Base-by-base conservation (phyloP, 345 rosid species). In the Hibiscus trionum region DNA sequence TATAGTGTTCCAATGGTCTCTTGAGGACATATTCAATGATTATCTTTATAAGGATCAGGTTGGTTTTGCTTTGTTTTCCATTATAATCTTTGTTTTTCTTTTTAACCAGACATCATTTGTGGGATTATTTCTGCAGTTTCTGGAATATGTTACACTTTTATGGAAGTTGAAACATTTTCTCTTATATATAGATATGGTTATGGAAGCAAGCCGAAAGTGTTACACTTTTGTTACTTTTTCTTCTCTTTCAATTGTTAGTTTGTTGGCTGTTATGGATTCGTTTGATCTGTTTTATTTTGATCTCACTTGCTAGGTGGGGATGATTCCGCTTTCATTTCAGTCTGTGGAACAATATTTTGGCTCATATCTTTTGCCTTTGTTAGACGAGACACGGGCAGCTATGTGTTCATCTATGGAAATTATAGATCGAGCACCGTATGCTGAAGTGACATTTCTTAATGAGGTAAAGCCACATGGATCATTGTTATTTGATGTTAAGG, bases 311-410 rank as follows among this genome's bases (percentile, higher is more conserved):
- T 29, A 83, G 89, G 84, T 84, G 70, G 66, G 69, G 2, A 76
- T 42, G 65, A 84, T 86, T 56, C 83, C 87, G 1, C 61, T 27
- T 11, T 3, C 69, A n/a, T 86, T 86, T 76, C 33, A 50, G 29
- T 82, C 85, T 0, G 72, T 53, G 21, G 12, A 8, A 12, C 70
- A 67, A 5, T 86, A 84, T 78, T 66, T 82, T 1, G 12, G 50
- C 14, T 76, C 86, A 0, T 86, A 56, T 69, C 21, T 72, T 10
- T 31, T 35, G 42, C 86, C 91, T 14, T 47, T 87, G 19, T 56
- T 85, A 71, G 91, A 87, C 29, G 88, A 87, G 75, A 82, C 88
- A 1, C 66, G 88, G 16, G 77, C 81, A 0, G 65, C 46, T 7
- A 35, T 87, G 33, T 16, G 15, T 66, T 85, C 87, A 14, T 46